A percentile compares a stretch with the other conserved stretches of the same genome.
Conservation (phyloP, 164 flowering plant genomes). For the Dillenia suffruticosa region DNA sequence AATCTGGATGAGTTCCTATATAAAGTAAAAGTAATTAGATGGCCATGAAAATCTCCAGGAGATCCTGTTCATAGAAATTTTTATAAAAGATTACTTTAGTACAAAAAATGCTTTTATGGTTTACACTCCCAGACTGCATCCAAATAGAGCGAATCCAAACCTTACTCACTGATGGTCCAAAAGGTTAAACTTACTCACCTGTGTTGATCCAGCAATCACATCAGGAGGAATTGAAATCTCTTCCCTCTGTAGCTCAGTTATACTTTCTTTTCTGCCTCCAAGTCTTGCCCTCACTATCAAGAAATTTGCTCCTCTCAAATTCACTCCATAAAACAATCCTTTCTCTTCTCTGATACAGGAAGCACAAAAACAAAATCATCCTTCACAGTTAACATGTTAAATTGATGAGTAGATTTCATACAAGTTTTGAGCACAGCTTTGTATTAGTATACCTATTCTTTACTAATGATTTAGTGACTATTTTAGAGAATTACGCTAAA, state of each 20-base stretch:
- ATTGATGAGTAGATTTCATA: background rate
- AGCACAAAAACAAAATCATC: background rate
- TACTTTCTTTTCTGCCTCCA: slow-evolving; percentile 40
- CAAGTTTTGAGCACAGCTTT: background rate
- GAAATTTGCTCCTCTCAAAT: slow-evolving; percentile 41
- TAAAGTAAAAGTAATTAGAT: too few relatives aligned
- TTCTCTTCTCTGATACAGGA: slow-evolving; percentile 43
- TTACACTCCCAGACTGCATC: too few relatives aligned
- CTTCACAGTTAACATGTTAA: background rate
- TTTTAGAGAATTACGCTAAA: background rate
- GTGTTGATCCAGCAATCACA: slow-evolving; percentile 25
- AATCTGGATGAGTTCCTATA: too few relatives aligned
- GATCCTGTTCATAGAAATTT: background rate
- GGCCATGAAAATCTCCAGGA: too few relatives aligned
- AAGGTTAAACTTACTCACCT: slow-evolving; percentile 18
- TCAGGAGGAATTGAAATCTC: slow-evolving; percentile 39
- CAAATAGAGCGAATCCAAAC: too few relatives aligned
- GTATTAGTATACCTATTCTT: background rate
- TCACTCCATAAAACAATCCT: slow-evolving; percentile 60
- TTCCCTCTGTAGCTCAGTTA: slow-evolving; percentile 32
- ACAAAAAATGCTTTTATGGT: background rate
- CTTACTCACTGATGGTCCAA: background rate
- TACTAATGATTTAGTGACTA: too few relatives aligned
- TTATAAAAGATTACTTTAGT: background rate
- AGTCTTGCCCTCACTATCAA: slow-evolving; percentile 38